phyloP scores from a whole-genome alignment of 805 yeast genomes.

The Jamesozyma spencerorum region DNA sequence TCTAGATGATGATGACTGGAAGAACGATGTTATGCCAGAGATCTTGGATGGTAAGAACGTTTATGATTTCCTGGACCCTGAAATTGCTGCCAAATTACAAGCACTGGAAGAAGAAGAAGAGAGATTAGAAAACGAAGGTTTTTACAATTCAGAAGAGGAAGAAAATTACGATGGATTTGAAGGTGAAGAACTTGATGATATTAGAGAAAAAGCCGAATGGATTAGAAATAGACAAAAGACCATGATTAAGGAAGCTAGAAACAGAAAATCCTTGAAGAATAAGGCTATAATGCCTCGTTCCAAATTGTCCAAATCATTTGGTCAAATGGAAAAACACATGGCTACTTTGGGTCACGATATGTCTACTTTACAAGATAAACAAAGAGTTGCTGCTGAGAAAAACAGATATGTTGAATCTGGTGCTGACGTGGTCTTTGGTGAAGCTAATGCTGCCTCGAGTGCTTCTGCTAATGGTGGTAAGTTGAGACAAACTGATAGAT shows the following conservation, averaged over 20 bases:
- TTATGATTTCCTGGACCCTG: constrained; percentile 94
- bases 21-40: constrained; percentile 95
- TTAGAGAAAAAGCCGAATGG: constrained; percentile 86
- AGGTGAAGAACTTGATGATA: constrained; percentile 56
- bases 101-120: constrained; percentile 97
- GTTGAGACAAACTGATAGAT: constrained; percentile 62
- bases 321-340: constrained; percentile 83
- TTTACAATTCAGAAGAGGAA: constrained; percentile 82
- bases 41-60: constrained; percentile 92
- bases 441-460: constrained; percentile 31
- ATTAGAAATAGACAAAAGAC: constrained; percentile 89
- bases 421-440: constrained; percentile 64
- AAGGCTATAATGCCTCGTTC: constrained; percentile 87
- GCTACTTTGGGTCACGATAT: constrained; percentile 85
- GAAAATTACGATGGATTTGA: constrained; percentile 62
- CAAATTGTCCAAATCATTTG: constrained; percentile 62
- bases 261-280: constrained; percentile 79
- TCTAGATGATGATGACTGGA: constrained; percentile 95
- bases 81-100: constrained; percentile 84
- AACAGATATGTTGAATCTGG: constrained; percentile 47
- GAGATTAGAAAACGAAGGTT: constrained; percentile 84
- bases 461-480: constrained; percentile 32
- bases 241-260: constrained; percentile 83
- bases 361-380: constrained; percentile 48
- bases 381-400: constrained; percentile 31